Conservation (phyloP, 495 filamentous ascomycete genomes). For the Xeromyces bisporus region DNA sequence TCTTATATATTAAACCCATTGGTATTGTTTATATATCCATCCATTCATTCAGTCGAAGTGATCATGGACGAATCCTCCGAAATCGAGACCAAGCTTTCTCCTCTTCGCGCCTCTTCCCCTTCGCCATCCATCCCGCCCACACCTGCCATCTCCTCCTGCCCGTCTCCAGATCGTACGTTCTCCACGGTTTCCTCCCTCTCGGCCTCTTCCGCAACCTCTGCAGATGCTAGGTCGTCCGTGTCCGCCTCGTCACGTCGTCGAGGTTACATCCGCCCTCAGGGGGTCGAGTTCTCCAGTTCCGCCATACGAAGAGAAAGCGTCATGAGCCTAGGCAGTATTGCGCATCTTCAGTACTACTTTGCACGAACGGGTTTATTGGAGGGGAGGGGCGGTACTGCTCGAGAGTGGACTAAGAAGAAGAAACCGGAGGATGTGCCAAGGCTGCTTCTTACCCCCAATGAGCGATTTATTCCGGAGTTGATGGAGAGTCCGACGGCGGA, state of each 20-base stretch:
- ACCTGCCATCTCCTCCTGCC: slow-evolving; percentile 45
- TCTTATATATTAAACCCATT: too few species aligned
- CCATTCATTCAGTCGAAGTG: too few species aligned
- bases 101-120: slow-evolving; percentile 35
- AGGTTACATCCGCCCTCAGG: slow-evolving; percentile 82
- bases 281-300: slow-evolving; percentile 78
- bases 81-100: slow-evolving; percentile 10
- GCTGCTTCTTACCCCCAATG: slow-evolving; percentile 27
- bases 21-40: too few species aligned
- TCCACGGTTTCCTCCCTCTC: slow-evolving; percentile 63
- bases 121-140: slow-evolving; percentile 42
- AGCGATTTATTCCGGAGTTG: slow-evolving; percentile 24
- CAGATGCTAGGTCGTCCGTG: slow-evolving; percentile 34
- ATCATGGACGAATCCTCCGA: slow-evolving; percentile 25
- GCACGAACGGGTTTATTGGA: slow-evolving; percentile 85
- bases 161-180: slow-evolving; percentile 52
- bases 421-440: slow-evolving; percentile 19
- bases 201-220: slow-evolving; percentile 43
- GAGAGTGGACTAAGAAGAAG: slow-evolving; percentile 48
- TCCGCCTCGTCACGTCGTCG: slow-evolving; percentile 45
- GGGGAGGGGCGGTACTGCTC: slow-evolving; percentile 75
- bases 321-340: slow-evolving; percentile 88
- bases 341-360: slow-evolving; percentile 96
- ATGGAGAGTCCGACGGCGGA: slow-evolving; percentile 43
- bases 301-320: slow-evolving; percentile 83